A percentile compares a stretch with the other conserved stretches of the same genome.
phyloP scores from a whole-genome alignment of 768 basidiomycete genomes.

The Clavaria fumosa region DNA sequence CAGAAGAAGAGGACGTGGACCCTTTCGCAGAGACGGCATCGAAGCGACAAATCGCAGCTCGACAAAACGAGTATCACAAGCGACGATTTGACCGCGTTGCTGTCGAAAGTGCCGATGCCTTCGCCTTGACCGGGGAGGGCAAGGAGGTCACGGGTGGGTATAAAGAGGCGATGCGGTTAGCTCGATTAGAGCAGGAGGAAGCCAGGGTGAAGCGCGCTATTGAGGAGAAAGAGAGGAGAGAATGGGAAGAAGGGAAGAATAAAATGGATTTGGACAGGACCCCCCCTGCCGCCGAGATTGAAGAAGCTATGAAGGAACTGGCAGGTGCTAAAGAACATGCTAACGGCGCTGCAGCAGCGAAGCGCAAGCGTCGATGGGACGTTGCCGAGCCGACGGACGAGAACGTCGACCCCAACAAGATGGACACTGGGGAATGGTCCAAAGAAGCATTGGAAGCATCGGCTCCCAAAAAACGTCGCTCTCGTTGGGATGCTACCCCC shows the following conservation, averaged over 20 bases:
- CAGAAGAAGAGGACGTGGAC: constrained; percentile 86
- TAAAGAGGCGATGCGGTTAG: constrained; percentile 89
- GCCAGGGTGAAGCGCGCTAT: constrained; percentile 66
- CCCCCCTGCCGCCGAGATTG: constrained; percentile 67
- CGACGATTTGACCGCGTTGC: constrained; percentile 78
- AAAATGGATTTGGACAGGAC: constrained; percentile 89
- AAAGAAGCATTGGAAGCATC: constrained; percentile 60
- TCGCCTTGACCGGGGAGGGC: constrained; percentile 50
- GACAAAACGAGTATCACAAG: constrained; percentile 92
- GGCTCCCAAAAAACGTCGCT: constrained; percentile 81
- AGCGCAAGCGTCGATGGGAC: constrained; percentile 77
- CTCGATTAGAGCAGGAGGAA: constrained; percentile 89
- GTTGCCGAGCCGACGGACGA: constrained; percentile 46
- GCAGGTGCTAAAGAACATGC: constrained; percentile 14
- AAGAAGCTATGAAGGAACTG: constrained; percentile 40
- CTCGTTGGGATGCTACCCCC: constrained; percentile 92
- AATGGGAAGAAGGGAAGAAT: constrained; percentile 53
- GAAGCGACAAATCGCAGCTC: constrained; percentile 82
- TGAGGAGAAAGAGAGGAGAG: constrained; percentile 75
- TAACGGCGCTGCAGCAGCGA: constrained; percentile 32
- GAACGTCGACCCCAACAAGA: constrained; percentile 45
- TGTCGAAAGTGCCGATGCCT: constrained; percentile 69
- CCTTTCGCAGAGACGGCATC: constrained; percentile 88
- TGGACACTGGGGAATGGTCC: constrained; percentile 52
- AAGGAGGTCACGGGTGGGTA: constrained; percentile 73